A percentile compares a stretch with the other conserved stretches of the same genome.
These are phyloP conservation scores for Sugiyamaella chiloensis DNA, from an alignment of 805 yeast genomes.

Conservation along the genomic window DNA sequence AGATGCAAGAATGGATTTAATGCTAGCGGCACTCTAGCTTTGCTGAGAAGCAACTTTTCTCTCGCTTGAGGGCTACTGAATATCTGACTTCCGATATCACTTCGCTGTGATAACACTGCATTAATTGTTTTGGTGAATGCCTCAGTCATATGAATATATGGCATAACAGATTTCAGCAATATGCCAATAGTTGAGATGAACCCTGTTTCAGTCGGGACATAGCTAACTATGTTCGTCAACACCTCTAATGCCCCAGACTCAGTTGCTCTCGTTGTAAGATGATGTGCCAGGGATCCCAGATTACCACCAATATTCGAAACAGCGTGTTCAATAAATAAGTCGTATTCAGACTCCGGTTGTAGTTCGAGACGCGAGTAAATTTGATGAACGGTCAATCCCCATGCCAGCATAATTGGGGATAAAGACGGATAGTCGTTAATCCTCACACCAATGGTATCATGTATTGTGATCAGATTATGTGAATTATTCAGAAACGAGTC, in stretches of 20 bases:
- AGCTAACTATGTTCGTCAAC: slow-evolving; percentile 1
- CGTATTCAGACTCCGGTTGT: slow-evolving; percentile 8
- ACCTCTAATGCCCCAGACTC: slow-evolving; percentile 11
- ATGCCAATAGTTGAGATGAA: slow-evolving; percentile 21
- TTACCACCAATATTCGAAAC: neutral
- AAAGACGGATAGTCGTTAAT: slow-evolving; percentile 8
- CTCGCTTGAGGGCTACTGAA: slow-evolving; percentile 45
- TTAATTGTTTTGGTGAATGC: slow-evolving; percentile 43
- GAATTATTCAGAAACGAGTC: slow-evolving; percentile 21
- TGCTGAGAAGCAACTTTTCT: slow-evolving; percentile 48
- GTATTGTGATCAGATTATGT: slow-evolving; percentile 22
- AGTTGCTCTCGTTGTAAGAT: slow-evolving; percentile 5
- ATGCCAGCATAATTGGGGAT: slow-evolving; percentile 26
- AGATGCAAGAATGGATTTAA: slow-evolving; percentile 59
- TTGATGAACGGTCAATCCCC: slow-evolving; percentile 29
- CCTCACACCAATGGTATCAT: slow-evolving; percentile 14
- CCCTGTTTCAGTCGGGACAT: slow-evolving; percentile 11
- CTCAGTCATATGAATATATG: slow-evolving; percentile 48
- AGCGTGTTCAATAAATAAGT: neutral
- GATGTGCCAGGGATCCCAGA: neutral
- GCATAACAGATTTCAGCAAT: slow-evolving; percentile 40
- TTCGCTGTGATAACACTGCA: slow-evolving; percentile 42
- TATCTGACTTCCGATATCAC: slow-evolving; percentile 45
- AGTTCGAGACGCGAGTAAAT: slow-evolving; percentile 26
- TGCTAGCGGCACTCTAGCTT: slow-evolving; percentile 71